Evolutionary conservation across 2,329 filamentous ascomycete species (phyloP).

Genomic region (Fusarium stilboides): DNA sequence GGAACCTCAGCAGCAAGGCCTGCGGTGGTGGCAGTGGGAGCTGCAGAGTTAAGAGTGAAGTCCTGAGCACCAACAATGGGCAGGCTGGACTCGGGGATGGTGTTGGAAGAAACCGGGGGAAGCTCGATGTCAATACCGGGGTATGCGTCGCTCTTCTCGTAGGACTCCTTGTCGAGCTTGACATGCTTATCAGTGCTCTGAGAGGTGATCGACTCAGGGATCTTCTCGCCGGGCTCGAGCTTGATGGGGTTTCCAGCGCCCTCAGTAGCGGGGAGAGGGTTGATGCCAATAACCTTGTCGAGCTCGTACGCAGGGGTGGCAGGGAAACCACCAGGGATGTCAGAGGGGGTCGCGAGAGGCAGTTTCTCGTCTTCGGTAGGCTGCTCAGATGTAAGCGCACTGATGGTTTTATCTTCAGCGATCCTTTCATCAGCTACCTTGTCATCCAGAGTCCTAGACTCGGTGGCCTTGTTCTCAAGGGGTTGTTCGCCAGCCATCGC

Average conservation of each 20-base stretch:
- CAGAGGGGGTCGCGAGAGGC: conserved; percentile 56
- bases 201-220: conserved; percentile 78
- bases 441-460: conserved; percentile 42
- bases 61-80: conserved; percentile 68
- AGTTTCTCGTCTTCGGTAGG: conserved; percentile 31
- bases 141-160: conserved; percentile 82
- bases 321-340: conserved; percentile 68
- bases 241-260: conserved; percentile 84
- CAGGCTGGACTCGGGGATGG: conserved; percentile 88
- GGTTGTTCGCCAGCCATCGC: conserved; percentile 73
- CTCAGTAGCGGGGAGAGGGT: conserved; percentile 74
- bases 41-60: conserved; percentile 67
- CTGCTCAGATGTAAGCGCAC: conserved; percentile 37
- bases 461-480: conserved; percentile 60
- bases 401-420: conserved; percentile 19
- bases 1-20: conserved; percentile 78
- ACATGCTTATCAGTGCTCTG: conserved; percentile 81
- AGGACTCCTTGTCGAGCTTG: conserved; percentile 86
- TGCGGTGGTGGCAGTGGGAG: conserved; percentile 75
- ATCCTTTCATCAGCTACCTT: conserved; percentile 40
- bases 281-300: conserved; percentile 69
- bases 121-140: conserved; percentile 67
- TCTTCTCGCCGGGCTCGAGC: conserved; percentile 83
- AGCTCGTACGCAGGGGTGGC: conserved; percentile 74
- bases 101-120: conserved; percentile 70